phyloP scores from a whole-genome alignment of 75 land plant genomes.

The Pseudotsuga menziesii region DNA sequence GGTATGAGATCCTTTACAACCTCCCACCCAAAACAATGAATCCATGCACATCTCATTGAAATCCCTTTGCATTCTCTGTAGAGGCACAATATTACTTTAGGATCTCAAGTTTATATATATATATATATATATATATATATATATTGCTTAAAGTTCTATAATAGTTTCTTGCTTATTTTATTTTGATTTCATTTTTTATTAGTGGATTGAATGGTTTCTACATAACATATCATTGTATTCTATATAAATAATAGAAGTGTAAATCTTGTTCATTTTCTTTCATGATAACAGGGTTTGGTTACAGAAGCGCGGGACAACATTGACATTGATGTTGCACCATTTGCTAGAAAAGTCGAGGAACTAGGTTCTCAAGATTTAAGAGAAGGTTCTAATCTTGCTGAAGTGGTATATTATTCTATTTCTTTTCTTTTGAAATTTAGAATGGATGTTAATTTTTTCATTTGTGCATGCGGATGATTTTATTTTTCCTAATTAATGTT shows the following conservation, averaged over 20 bases:
- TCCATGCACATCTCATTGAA: no score
- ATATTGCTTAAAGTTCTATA: background rate
- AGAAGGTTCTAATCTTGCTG: slow-evolving; percentile 76
- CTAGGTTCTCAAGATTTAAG: slow-evolving; percentile 63
- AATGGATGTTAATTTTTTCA: background rate
- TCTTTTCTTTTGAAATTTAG: slow-evolving; percentile 5
- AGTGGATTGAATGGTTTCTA: background rate
- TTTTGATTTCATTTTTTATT: background rate
- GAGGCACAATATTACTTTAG: no score
- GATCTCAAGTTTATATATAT: no score
- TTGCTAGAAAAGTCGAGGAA: slow-evolving; percentile 73
- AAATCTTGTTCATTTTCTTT: background rate
- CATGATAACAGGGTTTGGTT: slow-evolving; percentile 62
- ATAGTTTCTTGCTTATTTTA: background rate
- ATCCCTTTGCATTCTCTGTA: no score
- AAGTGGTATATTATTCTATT: slow-evolving; percentile 63
- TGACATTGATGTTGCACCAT: slow-evolving; percentile 80
- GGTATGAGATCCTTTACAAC: no score
- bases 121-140: no score
- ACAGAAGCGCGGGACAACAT: slow-evolving; percentile 67
- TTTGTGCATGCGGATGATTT: no score
- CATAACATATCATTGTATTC: background rate
- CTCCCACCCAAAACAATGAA: no score
- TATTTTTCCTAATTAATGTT: background rate
- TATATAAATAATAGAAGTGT: background rate